phyloP scores from a whole-genome alignment of 2,329 filamentous ascomycete genomes.

The Cladosporium velox region DNA sequence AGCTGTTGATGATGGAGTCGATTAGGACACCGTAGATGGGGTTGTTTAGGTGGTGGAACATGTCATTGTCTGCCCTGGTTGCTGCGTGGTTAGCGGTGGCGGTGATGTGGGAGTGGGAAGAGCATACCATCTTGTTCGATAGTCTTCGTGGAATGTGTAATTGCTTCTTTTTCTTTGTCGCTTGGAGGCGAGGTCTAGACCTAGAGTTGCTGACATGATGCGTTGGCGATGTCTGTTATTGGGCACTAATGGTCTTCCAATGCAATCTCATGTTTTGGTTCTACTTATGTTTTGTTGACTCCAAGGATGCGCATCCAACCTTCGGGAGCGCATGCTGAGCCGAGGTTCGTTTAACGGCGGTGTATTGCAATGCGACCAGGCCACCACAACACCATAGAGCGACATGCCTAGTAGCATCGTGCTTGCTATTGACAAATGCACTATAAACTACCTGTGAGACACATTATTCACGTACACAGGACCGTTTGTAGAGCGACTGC shows the following conservation, averaged over 20 bases:
- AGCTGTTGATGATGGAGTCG: slow-evolving; percentile 87
- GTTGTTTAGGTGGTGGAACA: slow-evolving; percentile 74
- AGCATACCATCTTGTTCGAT: slow-evolving; percentile 77
- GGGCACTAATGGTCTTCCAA: not conserved
- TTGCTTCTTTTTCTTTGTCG: slow-evolving; percentile 58
- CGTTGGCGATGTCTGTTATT: not conserved
- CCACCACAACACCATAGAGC: not conserved
- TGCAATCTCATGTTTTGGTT: not conserved
- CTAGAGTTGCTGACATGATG: slow-evolving; percentile 15
- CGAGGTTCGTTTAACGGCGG: not conserved
- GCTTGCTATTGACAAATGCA: not conserved
- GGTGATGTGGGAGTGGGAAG: not conserved
- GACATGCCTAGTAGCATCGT: not conserved
- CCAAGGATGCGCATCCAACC: not conserved
- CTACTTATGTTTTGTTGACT: not conserved
- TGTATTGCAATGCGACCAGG: not conserved
- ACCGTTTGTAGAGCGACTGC: not conserved
- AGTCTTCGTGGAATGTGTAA: slow-evolving; percentile 78
- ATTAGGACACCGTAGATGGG: slow-evolving; percentile 53
- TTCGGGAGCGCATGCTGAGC: not conserved
- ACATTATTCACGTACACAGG: not conserved
- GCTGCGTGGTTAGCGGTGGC: slow-evolving; percentile 7
- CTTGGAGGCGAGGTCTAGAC: slow-evolving; percentile 29
- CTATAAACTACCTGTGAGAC: not conserved
- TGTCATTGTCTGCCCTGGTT: slow-evolving; percentile 83